Conservation (phyloP, 2,329 filamentous ascomycete genomes). For the Sporothrix humicola region DNA sequence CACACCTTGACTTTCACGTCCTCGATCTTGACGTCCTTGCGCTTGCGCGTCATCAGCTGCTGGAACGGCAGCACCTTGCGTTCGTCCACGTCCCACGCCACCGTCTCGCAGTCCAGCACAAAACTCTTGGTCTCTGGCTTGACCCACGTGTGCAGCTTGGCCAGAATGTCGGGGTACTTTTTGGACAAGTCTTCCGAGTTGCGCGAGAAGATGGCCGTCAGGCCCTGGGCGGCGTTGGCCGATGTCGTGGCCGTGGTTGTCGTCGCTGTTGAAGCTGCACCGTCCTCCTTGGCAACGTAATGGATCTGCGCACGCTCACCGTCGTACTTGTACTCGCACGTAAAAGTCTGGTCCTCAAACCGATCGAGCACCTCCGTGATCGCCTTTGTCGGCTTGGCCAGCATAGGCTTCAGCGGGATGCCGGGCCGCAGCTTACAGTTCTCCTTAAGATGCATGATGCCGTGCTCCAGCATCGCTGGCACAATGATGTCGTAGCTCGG, state of each 20-base stretch:
- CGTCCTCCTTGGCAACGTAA: conserved; percentile 70
- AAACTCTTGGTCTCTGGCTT: conserved; percentile 91
- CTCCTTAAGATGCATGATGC: conserved; percentile 80
- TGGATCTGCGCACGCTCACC: conserved; percentile 98
- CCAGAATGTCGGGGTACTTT: conserved; percentile 95
- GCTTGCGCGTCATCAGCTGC: conserved; percentile 96
- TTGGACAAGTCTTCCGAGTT: conserved; percentile 97
- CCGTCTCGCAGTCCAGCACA: conserved; percentile 97
- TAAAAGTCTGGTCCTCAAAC: conserved; percentile 94
- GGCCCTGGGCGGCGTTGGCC: conserved; percentile 56
- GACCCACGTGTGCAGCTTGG: conserved; percentile 86
- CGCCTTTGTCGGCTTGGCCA: conserved; percentile 97
- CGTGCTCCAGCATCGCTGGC: conserved; percentile 83
- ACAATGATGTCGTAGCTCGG: conserved; percentile 96
- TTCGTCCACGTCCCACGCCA: conserved; percentile 92
- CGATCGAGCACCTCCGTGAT: conserved; percentile 97
- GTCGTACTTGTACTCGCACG: conserved; percentile 99
- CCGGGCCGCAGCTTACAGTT: conserved; percentile 91
- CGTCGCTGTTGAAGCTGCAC: not conserved
- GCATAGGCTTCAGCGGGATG: conserved; percentile 95
- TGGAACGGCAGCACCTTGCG: conserved; percentile 98
- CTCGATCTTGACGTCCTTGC: conserved; percentile 93
- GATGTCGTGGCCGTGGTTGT: not conserved
- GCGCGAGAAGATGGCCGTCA: conserved; percentile 92
- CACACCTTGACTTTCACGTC: conserved; percentile 97